phyloP scores from a whole-genome alignment of 2,329 filamentous ascomycete genomes.

The Sphaerulina musiva region DNA sequence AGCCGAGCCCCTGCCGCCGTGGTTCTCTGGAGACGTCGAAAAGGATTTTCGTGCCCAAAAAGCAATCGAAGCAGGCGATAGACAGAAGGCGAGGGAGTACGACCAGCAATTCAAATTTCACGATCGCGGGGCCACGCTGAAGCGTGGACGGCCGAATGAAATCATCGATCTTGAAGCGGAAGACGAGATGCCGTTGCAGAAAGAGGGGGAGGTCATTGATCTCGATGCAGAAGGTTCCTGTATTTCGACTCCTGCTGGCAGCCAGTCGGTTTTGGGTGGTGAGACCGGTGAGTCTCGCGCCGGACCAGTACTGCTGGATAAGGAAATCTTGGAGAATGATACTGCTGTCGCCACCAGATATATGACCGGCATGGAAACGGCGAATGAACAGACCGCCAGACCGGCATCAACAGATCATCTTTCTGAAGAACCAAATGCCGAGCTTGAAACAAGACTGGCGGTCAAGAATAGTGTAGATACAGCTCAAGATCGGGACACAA shows the following conservation, averaged over 20 bases:
- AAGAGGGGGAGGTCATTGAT: conserved; percentile 38
- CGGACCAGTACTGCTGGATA: conserved; percentile 19
- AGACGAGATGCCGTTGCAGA: conserved; percentile 34
- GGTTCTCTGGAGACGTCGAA: conserved; percentile 57
- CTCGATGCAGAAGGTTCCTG: conserved; percentile 25
- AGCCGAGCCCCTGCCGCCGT: conserved; percentile 64
- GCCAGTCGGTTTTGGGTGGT: conserved; percentile 33
- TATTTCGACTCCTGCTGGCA: conserved; percentile 14
- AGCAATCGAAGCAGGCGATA: conserved; percentile 37
- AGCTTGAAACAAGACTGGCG: not conserved
- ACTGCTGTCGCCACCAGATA: not conserved
- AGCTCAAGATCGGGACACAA: not conserved
- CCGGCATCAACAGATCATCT: not conserved
- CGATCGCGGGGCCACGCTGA: conserved; percentile 41
- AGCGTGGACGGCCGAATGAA: conserved; percentile 49
- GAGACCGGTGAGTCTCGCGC: conserved; percentile 40
- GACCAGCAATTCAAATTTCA: conserved; percentile 57
- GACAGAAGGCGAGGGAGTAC: conserved; percentile 54
- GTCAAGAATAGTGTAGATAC: not conserved
- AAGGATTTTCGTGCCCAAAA: conserved; percentile 52
- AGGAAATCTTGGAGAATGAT: not conserved
- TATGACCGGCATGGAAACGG: not conserved
- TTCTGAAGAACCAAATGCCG: not conserved
- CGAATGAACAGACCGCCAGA: not conserved
- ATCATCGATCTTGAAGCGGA: conserved; percentile 44